These are phyloP conservation scores for Pyricularia pennisetigena DNA, from an alignment of 2,329 filamentous ascomycete genomes.

Conservation along the genomic window DNA sequence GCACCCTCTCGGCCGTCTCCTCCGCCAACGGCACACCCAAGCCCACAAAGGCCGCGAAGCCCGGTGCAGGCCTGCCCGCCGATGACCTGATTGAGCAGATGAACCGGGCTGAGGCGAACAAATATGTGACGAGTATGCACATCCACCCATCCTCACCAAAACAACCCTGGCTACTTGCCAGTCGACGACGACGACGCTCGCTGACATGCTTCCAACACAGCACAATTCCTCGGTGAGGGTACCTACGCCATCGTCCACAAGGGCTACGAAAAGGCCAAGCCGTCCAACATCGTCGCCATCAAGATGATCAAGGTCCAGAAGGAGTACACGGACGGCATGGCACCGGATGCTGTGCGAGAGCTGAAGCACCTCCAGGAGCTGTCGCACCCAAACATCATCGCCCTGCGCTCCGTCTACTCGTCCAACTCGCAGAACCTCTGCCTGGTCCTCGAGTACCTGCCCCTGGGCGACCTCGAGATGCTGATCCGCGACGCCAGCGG, in stretches of 20 bases:
- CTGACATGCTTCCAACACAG: slow-evolving; percentile 28
- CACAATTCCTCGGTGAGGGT: slow-evolving; percentile 87
- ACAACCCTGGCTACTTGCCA: background rate
- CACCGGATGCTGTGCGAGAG: slow-evolving; percentile 90
- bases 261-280: slow-evolving; percentile 67
- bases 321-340: slow-evolving; percentile 83
- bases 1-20: slow-evolving; percentile 15
- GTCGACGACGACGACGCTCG: background rate
- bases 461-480: slow-evolving; percentile 89
- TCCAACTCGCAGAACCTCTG: slow-evolving; percentile 96
- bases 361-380: slow-evolving; percentile 93
- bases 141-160: background rate
- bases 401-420: slow-evolving; percentile 83
- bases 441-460: slow-evolving; percentile 87
- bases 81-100: slow-evolving; percentile 65
- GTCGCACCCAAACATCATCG: slow-evolving; percentile 90
- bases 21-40: slow-evolving; percentile 19
- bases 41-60: slow-evolving; percentile 10
- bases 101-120: slow-evolving; percentile 72
- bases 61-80: slow-evolving; percentile 8
- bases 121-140: slow-evolving; percentile 72
- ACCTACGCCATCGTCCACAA: slow-evolving; percentile 95
- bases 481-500: slow-evolving; percentile 75
- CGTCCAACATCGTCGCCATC: slow-evolving; percentile 72
- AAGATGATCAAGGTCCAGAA: slow-evolving; percentile 86